Base-by-base conservation (phyloP, 2,329 filamentous ascomycete species). In the Emergomyces pasteurianus region DNA sequence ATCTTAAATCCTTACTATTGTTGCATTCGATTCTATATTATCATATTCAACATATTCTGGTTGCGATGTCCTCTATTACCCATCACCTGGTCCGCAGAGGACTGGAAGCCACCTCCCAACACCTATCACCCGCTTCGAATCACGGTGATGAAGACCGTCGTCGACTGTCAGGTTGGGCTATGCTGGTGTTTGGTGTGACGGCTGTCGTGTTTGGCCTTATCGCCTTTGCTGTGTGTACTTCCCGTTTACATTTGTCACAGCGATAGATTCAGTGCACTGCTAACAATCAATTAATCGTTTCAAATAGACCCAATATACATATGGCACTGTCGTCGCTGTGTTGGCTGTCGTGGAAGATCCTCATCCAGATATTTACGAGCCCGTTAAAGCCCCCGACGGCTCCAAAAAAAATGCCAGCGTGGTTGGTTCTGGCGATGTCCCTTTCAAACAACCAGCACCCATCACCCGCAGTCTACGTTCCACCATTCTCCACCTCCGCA, bases 291-390 rank as follows among this genome's bases (percentile, higher is more conserved):
- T 26, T 26, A 18, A 26, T 49, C 21, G 12, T 18, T 49, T 12
- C 46, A 26, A 49, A 26, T 63, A 79, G 77, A 67, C 79, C 54
- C 70, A 75, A 58, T 88, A 88, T 74, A 84, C 82, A 52, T 81
- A 85, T 65, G 80, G 80, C 60, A 73, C 80, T 61, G 77, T 89
- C 60, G 75, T 88, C 52, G 79, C 82, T 1, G 83, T 83, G 6
- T 79, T 89, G 49, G 79, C 84, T 63, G 83, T 85, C 74, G 78
- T 89, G 67, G 86, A 89, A 72, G 81, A 81, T 54, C 79, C 82
- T 43, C 75, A 79, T 65, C 79, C 79, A 31, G 79, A 79, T 58
- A 79, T 81, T 65, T 74, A 79, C 68, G 73, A 83, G 59, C 74
- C 80, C 58, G 78, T 83, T 67, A 77, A 80, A 64, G 61, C 60